Base-by-base conservation (phyloP, 1,284 basidiomycete species). In the Xerocomus nothofagi region DNA sequence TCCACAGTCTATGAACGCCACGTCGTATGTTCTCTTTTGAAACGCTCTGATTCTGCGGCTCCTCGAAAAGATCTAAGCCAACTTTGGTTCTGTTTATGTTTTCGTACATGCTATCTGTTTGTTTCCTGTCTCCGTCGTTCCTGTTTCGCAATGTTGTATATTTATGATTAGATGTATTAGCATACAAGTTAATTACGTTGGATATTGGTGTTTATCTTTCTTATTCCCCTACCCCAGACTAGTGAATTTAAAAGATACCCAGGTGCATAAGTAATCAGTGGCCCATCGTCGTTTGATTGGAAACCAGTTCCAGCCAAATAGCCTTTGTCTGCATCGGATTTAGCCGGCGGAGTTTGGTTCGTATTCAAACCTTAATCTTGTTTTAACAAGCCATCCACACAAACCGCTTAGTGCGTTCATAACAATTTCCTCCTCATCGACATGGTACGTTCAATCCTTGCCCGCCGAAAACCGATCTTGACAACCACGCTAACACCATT, bases 361-460 rank as follows among this genome's bases (percentile, higher is more conserved):
- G 21, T 7, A 29, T 18, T 9, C 14, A 38, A 69, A 69, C 62
- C 50, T 66, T 65, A 65, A 65, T 51, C 57, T 55, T 63, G 21
- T 58, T 62, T 40, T 24, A n/a, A 1, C 53, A 6, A 49, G 39
- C 23, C 46, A 51, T 51, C 65, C 31, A 62, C 63, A 46, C 50
- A 24, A 21, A 21, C 24, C 26, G 26, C 40, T 40, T 38, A n/a
- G 32, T 40, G 37, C 29, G 21, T 40, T 48, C 47, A 23, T 33
- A 24, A 30, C 51, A 48, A 30, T 52, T 37, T 30, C 21, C n/a
- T 34, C 49, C 27, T 36, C 45, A 30, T 50, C 52, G 31, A 56
- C 23, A 65, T 69, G 63, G 63, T 69, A 44, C 30, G 67, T 53
- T 50, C 30, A 17, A n/a, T n/a, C n/a, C n/a, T n/a, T n/a, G n/a